A percentile compares a stretch with the other conserved stretches of the same genome.
Conservation (phyloP, 306 rosid species). For the Fragaria nilgerrensis region DNA sequence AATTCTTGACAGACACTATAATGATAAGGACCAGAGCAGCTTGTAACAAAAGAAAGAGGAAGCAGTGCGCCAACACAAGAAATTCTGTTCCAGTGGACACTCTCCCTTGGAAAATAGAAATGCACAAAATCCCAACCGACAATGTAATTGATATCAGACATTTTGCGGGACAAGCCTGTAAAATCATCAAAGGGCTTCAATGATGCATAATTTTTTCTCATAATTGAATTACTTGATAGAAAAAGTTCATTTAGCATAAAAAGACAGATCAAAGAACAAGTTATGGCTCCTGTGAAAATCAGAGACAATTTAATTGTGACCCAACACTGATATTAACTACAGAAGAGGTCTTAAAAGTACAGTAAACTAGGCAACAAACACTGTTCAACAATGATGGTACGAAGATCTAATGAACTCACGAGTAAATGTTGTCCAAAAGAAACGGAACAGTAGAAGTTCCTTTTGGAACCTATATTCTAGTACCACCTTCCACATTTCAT, state of each 20-base stretch:
- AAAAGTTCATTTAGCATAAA: neutral
- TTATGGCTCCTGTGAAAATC: neutral
- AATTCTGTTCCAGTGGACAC: too few relatives aligned
- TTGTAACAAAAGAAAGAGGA: too few relatives aligned
- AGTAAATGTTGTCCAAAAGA: neutral
- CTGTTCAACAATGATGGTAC: neutral
- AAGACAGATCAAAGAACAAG: neutral
- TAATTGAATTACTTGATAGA: neutral
- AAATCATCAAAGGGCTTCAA: neutral
- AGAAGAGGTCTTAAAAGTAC: neutral
- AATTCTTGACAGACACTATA: too few relatives aligned
- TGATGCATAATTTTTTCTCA: neutral
- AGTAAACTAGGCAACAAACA: neutral
- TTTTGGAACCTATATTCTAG: neutral
- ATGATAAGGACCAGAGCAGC: too few relatives aligned
- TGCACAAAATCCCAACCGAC: neutral
- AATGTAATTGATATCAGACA: neutral
- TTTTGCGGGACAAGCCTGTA: neutral
- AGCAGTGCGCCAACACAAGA: too few relatives aligned
- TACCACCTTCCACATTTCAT: constrained; percentile 5
- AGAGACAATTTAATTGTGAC: neutral
- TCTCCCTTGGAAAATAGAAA: too few relatives aligned
- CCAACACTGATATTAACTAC: neutral
- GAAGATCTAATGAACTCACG: neutral
- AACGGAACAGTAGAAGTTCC: neutral